Evolutionary conservation across 1,284 basidiomycete species (phyloP), one percentile per base, ranked within the genome.

Genomic region (Prillingera fragicola): DNA sequence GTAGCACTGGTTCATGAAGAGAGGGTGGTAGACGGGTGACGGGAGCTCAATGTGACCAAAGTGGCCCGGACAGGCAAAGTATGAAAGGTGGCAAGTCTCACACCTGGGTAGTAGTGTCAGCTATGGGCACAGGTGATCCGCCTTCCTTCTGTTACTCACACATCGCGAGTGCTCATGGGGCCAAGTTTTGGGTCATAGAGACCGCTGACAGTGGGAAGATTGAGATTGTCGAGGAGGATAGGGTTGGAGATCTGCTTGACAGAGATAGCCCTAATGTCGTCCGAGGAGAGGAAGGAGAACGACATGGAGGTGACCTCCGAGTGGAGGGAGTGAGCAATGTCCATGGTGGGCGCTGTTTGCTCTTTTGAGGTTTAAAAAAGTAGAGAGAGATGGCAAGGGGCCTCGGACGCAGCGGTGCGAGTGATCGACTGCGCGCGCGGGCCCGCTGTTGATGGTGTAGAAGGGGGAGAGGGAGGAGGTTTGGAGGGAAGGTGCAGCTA

Each of bases 41-140:
- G 95, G 90, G 6, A 99, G 81, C 59, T 97, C 91, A 56, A 99
- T 94, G 72, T 98, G 95, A n/a, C 95, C 95, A 75, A 88, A 98
- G 72, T 99, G 95, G 7, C 95, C 95, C 0, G 95, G 94, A 69
- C 95, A 99, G 50, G 84, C 83, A 72, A 85, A 97, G 62, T 88
- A 91, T 38, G 82, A 87, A 56, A 94, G 79, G 45, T 80, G 83
- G 69, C 95, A 99, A 71, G 95, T 96, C 56, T 85, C 76, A 71
- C 95, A 99, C 52, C 92, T 96, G 65, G 14, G 19, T 21, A 41
- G 21, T 14, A 6, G 17, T 33, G 45, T 42, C 33, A 48, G 41
- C 17, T 14, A 3, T 7, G 0, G 1, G 10, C 14, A 3, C 35
- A 6, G n/a, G n/a, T 17, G 15, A 32, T 14, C 13, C 12, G 6